Evolutionary conservation across 805 yeast species (phyloP), one percentile per base, ranked within the genome.

Genomic region (Scheffersomyces ergatensis): DNA sequence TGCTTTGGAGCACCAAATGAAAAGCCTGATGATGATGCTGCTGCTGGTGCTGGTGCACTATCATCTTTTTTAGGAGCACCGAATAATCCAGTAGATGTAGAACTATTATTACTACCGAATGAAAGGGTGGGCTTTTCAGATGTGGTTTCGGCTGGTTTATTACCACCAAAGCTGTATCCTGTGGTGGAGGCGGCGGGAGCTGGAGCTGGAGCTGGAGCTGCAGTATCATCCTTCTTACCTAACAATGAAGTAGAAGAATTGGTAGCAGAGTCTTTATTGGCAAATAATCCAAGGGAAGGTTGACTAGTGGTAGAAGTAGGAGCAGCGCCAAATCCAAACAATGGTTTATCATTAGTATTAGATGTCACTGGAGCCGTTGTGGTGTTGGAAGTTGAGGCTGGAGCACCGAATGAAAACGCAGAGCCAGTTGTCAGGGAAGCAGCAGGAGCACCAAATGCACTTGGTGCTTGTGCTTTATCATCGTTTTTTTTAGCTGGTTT

Each of bases 1-100:
- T 49, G 63, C 17, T 55, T 44, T 33, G 55, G 55, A 2, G 55
- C 53, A n/a, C 65, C 65, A 34, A 60, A 58, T 4, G 53, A 45
- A 23, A 49, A 48, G 2, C 51, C 32, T 29, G 5, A n/a, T 14
- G 18, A 14, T 25, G 29, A 14, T 25, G 8, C 13, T 2, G 39
- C 31, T 20, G 53, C 38, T n/a, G 56, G 49, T n/a, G 48, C 31
- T 14, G 41, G 38, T 33, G 31, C 31, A 21, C 34, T 45, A 3
- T 43, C 48, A 30, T 29, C 39, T 3, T 46, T 37, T 21, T 43
- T 32, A 12, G 16, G 20, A 8, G 48, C 38, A 9, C 53, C 55
- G 40, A 50, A 53, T 8, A 47, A 38, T 25, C 46, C 47, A 21
- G 46, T 49, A 13, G 34, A 15, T 20, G 39, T 13, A 20, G 37